Conservation (phyloP, 768 basidiomycete species). For the Exsudoporus frostii region DNA sequence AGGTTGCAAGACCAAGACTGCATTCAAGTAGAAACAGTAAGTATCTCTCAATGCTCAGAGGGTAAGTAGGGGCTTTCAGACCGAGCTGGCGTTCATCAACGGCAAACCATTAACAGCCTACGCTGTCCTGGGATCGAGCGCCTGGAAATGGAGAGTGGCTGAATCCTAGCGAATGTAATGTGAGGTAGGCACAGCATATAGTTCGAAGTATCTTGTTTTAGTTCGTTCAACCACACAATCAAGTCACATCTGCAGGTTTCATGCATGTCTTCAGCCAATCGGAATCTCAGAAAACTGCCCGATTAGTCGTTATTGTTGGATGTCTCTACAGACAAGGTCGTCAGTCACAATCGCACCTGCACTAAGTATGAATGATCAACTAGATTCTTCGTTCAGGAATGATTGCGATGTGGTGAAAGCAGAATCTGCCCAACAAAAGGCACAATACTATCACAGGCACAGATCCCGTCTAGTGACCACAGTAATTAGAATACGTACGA, state of each 20-base stretch:
- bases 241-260: neutral
- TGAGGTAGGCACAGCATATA: neutral
- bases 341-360: conserved; percentile 1
- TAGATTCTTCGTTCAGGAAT: neutral
- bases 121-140: neutral
- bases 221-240: neutral
- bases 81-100: neutral
- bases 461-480: conserved; percentile 4
- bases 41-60: neutral
- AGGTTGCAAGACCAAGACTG: neutral
- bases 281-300: neutral
- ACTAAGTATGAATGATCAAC: neutral
- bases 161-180: too few species aligned
- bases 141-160: neutral
- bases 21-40: neutral
- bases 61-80: neutral
- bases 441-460: conserved; percentile 5
- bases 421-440: conserved; percentile 1
- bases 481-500: conserved; percentile 19
- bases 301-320: neutral
- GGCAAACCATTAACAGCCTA: neutral
- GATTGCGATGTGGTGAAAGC: neutral
- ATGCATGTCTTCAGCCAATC: neutral
- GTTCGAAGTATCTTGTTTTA: neutral
- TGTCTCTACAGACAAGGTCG: neutral